These are phyloP conservation scores for Fusarium chlamydosporum DNA, from an alignment of 2,329 filamentous ascomycete species.

Conservation along the genomic window DNA sequence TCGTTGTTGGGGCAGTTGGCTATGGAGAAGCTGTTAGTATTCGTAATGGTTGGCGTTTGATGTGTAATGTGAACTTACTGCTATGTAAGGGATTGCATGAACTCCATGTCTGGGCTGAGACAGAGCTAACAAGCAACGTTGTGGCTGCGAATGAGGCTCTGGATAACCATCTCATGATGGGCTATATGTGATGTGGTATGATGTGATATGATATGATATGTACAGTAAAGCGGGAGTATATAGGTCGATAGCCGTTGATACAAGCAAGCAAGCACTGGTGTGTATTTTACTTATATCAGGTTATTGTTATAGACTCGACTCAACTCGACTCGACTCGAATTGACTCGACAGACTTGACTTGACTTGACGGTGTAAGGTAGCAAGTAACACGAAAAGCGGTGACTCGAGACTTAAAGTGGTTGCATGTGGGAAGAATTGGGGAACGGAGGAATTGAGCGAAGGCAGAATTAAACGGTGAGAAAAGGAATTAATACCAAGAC, in stretches of 20 bases:
- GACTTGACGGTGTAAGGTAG: constrained; percentile 15
- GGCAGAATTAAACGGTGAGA: not conserved
- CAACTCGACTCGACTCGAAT: not conserved
- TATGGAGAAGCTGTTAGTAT: constrained; percentile 41
- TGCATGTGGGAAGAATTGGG: constrained; percentile 13
- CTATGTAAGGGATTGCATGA: constrained; percentile 58
- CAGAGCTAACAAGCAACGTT: constrained; percentile 47
- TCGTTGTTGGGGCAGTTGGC: constrained; percentile 79
- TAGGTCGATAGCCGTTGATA: constrained; percentile 5
- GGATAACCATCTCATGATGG: constrained; percentile 48
- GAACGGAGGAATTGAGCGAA: not conserved
- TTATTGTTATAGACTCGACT: constrained; percentile 12
- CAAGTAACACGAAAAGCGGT: constrained; percentile 3
- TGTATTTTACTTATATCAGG: constrained; percentile 4
- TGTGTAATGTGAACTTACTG: constrained; percentile 49
- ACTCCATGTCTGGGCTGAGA: constrained; percentile 59
- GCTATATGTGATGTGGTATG: constrained; percentile 15
- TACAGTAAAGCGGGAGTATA: constrained; percentile 13
- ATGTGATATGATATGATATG: constrained; percentile 18
- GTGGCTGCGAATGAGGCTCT: constrained; percentile 40
- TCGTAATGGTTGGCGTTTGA: constrained; percentile 12
- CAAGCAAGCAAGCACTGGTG: not conserved
- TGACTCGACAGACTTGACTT: not conserved
- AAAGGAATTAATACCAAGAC: constrained; percentile 29
- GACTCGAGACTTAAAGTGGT: constrained; percentile 20